phyloP scores from a whole-genome alignment of 2,329 filamentous ascomycete genomes.

The Fusarium albidum region DNA sequence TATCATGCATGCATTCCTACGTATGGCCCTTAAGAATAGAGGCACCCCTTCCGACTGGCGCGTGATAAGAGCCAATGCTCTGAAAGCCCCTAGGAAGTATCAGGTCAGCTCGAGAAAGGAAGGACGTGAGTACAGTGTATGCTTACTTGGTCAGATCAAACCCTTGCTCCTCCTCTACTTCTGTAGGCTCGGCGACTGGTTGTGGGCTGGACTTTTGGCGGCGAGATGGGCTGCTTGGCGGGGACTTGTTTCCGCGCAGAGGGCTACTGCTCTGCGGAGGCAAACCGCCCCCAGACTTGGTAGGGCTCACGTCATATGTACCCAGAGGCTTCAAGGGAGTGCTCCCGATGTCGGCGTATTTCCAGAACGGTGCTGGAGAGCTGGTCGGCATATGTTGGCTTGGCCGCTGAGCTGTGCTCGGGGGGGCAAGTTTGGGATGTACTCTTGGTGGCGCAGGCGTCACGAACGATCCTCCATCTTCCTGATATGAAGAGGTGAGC shows the following conservation, averaged over 20 bases:
- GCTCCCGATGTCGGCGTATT: conserved; percentile 79
- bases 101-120: conserved; percentile 20
- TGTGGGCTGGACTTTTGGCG: conserved; percentile 45
- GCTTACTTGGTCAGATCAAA: conserved; percentile 68
- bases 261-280: conserved; percentile 68
- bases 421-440: conserved; percentile 78
- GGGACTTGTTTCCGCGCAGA: conserved; percentile 58
- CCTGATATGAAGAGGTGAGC: conserved; percentile 69
- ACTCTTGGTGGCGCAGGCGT: conserved; percentile 78
- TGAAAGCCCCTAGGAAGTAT: conserved; percentile 63
- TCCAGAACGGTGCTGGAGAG: conserved; percentile 89
- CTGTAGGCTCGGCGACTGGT: conserved; percentile 42
- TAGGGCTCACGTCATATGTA: conserved; percentile 66
- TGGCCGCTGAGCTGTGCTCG: conserved; percentile 81
- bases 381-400: conserved; percentile 88
- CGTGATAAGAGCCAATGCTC: conserved; percentile 70
- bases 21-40: conserved; percentile 51
- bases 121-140: neutral
- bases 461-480: conserved; percentile 68
- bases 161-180: conserved; percentile 58
- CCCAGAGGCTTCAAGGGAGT: conserved; percentile 67
- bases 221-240: conserved; percentile 60
- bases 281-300: conserved; percentile 53
- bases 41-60: conserved; percentile 58
- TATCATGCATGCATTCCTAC: conserved; percentile 23